Evolutionary conservation across 202 grass and related monocot species (phyloP).

Genomic region (Setaria italica): DNA sequence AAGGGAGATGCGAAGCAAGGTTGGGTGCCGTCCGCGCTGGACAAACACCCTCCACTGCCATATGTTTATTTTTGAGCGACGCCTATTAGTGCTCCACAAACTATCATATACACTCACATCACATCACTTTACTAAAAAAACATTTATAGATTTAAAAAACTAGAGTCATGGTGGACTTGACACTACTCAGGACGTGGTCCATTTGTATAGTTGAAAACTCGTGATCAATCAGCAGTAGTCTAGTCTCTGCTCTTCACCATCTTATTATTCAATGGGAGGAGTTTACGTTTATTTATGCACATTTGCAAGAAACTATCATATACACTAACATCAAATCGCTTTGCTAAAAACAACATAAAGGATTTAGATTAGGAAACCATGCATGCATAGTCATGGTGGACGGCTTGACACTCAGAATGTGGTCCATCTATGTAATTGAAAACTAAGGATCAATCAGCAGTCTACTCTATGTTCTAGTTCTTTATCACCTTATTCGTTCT

Average conservation of each 20-base stretch:
- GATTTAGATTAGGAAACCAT: not conserved
- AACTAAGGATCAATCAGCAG: not conserved
- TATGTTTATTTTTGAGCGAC: slow-evolving; percentile 12
- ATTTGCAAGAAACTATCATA: not conserved
- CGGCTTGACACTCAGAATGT: slow-evolving; percentile 20
- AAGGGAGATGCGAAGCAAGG: not conserved
- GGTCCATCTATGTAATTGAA: slow-evolving; percentile 1
- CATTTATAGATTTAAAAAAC: not conserved
- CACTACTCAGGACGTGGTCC: slow-evolving; percentile 26
- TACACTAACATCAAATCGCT: no score
- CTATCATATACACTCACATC: slow-evolving; percentile 15
- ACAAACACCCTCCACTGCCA: slow-evolving; percentile 42
- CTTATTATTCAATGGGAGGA: not conserved
- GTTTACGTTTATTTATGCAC: not conserved
- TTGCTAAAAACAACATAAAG: not conserved
- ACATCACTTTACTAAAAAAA: slow-evolving; percentile 8
- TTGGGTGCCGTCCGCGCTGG: slow-evolving; percentile 55
- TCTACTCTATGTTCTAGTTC: not conserved
- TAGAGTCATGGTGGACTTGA: not conserved
- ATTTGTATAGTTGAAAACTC: not conserved
- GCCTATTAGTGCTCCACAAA: slow-evolving; percentile 31
- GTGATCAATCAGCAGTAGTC: not conserved
- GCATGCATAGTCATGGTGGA: not conserved
- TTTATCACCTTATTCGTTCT: not conserved
- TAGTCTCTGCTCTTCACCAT: not conserved